Percentiles rank a stretch among this genome's conserved stretches.
These are phyloP conservation scores for Fusarium haematococcum DNA, from an alignment of 2,329 filamentous ascomycete species.

Conservation along the genomic window DNA sequence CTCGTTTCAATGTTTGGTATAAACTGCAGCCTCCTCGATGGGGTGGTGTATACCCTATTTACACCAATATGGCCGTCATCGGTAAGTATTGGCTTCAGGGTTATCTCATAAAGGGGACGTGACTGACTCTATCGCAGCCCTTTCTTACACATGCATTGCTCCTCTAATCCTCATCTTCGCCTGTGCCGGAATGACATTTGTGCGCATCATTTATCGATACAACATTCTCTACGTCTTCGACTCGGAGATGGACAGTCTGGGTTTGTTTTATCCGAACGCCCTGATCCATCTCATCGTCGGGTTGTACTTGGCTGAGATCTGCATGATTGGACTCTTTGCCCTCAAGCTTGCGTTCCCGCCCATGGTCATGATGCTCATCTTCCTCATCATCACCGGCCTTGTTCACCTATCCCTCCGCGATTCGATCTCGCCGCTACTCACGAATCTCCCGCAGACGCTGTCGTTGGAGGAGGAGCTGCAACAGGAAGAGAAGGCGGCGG, in stretches of 20 bases:
- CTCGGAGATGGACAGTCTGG: slow-evolving; percentile 85
- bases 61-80: slow-evolving; percentile 84
- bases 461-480: slow-evolving; percentile 65
- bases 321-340: slow-evolving; percentile 86
- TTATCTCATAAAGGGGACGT: neutral
- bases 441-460: slow-evolving; percentile 82
- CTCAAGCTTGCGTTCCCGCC: slow-evolving; percentile 76
- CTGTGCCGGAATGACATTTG: slow-evolving; percentile 79
- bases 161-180: slow-evolving; percentile 88
- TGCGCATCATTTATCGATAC: slow-evolving; percentile 91
- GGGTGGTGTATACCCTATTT: slow-evolving; percentile 85
- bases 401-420: slow-evolving; percentile 80
- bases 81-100: slow-evolving; percentile 62
- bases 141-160: slow-evolving; percentile 88
- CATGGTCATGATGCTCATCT: slow-evolving; percentile 79
- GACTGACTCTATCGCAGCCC: slow-evolving; percentile 61
- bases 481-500: slow-evolving; percentile 61
- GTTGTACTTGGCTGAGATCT: slow-evolving; percentile 84
- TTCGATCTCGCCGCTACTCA: slow-evolving; percentile 81
- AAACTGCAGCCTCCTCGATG: slow-evolving; percentile 79
- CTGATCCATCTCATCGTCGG: slow-evolving; percentile 88
- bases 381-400: slow-evolving; percentile 79
- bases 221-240: slow-evolving; percentile 91
- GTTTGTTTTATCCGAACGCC: slow-evolving; percentile 87
- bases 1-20: slow-evolving; percentile 83